These are phyloP conservation scores for Aspergillus pseudoterreus DNA, from an alignment of 2,329 filamentous ascomycete genomes.

Conservation along the genomic window DNA sequence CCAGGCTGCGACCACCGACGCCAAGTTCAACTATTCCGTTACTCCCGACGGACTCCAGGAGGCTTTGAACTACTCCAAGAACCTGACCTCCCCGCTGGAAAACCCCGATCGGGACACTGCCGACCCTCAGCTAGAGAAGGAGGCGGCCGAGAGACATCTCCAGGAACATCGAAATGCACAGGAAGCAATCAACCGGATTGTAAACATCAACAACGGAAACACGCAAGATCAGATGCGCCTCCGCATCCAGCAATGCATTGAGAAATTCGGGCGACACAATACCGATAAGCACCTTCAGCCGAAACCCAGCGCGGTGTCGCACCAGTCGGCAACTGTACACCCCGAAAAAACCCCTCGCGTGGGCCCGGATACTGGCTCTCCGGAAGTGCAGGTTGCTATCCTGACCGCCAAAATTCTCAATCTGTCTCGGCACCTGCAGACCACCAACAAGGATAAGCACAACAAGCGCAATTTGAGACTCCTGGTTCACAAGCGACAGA, in stretches of 20 bases:
- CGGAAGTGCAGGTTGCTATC: slow-evolving; percentile 96
- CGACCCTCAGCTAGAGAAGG: slow-evolving; percentile 38
- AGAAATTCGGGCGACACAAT: slow-evolving; percentile 84
- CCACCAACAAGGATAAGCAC: slow-evolving; percentile 78
- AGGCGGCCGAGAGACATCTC: slow-evolving; percentile 46
- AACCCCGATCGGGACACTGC: slow-evolving; percentile 26
- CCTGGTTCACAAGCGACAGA: slow-evolving; percentile 85
- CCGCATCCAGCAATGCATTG: slow-evolving; percentile 80
- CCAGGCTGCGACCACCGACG: slow-evolving; percentile 12
- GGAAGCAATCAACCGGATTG: slow-evolving; percentile 75
- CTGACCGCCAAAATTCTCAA: slow-evolving; percentile 89
- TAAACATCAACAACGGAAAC: slow-evolving; percentile 71
- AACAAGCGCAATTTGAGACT: slow-evolving; percentile 88
- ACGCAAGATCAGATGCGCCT: slow-evolving; percentile 73
- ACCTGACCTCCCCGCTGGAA: slow-evolving; percentile 49
- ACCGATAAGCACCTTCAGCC: slow-evolving; percentile 70
- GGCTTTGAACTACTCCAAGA: slow-evolving; percentile 64
- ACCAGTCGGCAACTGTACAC: slow-evolving; percentile 36
- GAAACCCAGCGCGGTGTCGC: slow-evolving; percentile 47
- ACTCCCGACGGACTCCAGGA: slow-evolving; percentile 62
- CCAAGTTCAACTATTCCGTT: slow-evolving; percentile 72
- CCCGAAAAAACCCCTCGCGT: slow-evolving; percentile 59
- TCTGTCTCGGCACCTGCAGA: slow-evolving; percentile 67
- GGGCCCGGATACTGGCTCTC: slow-evolving; percentile 91
- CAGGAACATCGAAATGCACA: slow-evolving; percentile 63